These are phyloP conservation scores for Helicostylum pulchrum DNA, from an alignment of 192 early-diverging fungal genomes.

Conservation along the genomic window DNA sequence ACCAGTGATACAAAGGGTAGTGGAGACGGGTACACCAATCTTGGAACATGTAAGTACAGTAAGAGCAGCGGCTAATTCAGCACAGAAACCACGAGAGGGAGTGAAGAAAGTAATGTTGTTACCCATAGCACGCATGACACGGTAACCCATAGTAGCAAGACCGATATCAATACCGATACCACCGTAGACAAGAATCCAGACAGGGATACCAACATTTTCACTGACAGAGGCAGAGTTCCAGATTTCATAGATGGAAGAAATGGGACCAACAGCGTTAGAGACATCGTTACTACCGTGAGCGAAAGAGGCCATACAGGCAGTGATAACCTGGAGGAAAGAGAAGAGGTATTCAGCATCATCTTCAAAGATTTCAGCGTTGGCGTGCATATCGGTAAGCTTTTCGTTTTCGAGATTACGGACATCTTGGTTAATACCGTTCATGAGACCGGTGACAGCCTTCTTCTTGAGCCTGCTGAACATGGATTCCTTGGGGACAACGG, in stretches of 20 bases:
- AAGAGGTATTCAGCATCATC: slow-evolving; percentile 75
- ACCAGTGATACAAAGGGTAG: slow-evolving; percentile 82
- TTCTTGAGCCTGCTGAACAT: slow-evolving; percentile 24
- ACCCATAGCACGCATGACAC: slow-evolving; percentile 74
- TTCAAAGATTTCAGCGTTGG: slow-evolving; percentile 64
- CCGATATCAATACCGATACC: slow-evolving; percentile 76
- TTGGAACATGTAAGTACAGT: slow-evolving; percentile 80
- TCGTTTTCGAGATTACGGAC: slow-evolving; percentile 50
- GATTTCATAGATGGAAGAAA: slow-evolving; percentile 70
- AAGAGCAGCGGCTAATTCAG: slow-evolving; percentile 72
- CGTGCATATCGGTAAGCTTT: slow-evolving; percentile 52
- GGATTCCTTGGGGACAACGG: slow-evolving; percentile 14
- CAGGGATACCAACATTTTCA: slow-evolving; percentile 57
- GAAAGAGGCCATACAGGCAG: slow-evolving; percentile 80
- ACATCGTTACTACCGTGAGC: slow-evolving; percentile 86
- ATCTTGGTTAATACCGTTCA: slow-evolving; percentile 49
- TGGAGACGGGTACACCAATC: slow-evolving; percentile 76
- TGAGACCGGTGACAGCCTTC: background rate
- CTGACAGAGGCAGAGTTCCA: slow-evolving; percentile 56
- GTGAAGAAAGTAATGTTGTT: slow-evolving; percentile 84
- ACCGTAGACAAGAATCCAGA: slow-evolving; percentile 73
- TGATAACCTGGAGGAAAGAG: slow-evolving; percentile 79
- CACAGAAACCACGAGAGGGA: slow-evolving; percentile 76
- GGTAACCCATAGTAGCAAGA: slow-evolving; percentile 71
- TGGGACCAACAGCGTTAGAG: slow-evolving; percentile 80